Base-by-base conservation (phyloP, 192 early-diverging fungal genomes). In the Physocladia obscura region DNA sequence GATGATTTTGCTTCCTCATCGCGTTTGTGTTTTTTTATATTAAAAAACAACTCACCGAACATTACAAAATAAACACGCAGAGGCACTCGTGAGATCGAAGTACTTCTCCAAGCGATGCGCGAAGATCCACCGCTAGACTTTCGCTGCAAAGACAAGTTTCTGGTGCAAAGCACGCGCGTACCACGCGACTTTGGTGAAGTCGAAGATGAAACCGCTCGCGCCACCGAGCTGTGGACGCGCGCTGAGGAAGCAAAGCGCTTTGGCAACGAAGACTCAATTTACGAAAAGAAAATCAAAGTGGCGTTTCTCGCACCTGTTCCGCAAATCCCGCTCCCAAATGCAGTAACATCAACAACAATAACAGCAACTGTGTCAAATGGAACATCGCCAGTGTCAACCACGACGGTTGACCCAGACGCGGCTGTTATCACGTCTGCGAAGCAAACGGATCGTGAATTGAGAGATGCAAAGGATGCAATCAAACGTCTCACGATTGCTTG, bases 101-200 rank as follows among this genome's bases (percentile, higher is more conserved):
- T 96, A 17, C 78, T 94, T 56, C 81, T 96, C 69, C 94, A 98
- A 77, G 88, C 92, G 8, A 90, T 94, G 84, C 85, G 84, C 74
- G 92, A 91, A 39, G 93, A 95, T 31, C 89, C 88, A 19, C 82
- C 91, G 22, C 68, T 77, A 1, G 91, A 90, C 60, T 88, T 79
- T 68, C 93, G 91, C 69, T 93, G 93, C 83, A 93, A 93, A 69
- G 97, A 99, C 87, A 99, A 99, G 81, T 99, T 99, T 69, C 77
- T 97, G 51, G 87, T 99, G 26, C 93, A 95, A 76, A 91, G 87
- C 69, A 87, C 60, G 81, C 85, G 71, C 86, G 96, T 57, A 19
- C 32, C 26, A 34, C 50, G 54, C 29, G 65, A 36, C 19, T 84
- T 89, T 21, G 78, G 79, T 26, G 88, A 92, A 48, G 78, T 89